Evolutionary conservation across 108 stramenopile species (phyloP).

Genomic region (Thalassiosira profunda): DNA sequence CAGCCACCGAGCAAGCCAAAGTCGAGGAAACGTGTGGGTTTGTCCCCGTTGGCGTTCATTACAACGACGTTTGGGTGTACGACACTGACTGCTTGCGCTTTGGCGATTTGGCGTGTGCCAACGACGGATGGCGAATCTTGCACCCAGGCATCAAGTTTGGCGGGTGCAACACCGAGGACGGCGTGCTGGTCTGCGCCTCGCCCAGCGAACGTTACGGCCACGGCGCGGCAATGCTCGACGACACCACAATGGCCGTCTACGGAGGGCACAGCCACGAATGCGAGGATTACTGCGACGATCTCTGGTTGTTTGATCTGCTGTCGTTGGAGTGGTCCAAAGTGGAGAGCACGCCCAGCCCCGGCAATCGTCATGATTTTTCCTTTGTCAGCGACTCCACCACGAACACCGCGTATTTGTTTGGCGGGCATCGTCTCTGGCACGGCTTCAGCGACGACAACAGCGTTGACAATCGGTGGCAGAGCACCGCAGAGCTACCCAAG

Average conservation of each 20-base stretch:
- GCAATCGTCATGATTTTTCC: constrained; percentile 68
- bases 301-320: constrained; percentile 79
- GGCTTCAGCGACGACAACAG: constrained; percentile 79
- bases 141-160: constrained; percentile 73
- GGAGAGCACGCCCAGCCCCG: constrained; percentile 37
- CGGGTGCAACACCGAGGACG: no score
- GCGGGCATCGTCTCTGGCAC: constrained; percentile 90
- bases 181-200: no score
- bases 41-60: constrained; percentile 60
- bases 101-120: constrained; percentile 59
- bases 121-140: constrained; percentile 64
- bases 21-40: constrained; percentile 57
- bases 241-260: constrained; percentile 75
- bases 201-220: constrained; percentile 82
- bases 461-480: constrained; percentile 64
- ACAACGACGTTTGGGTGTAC: constrained; percentile 88
- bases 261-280: constrained; percentile 83
- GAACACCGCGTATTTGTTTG: constrained; percentile 59
- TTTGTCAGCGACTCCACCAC: constrained; percentile 33
- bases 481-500: constrained; percentile 49
- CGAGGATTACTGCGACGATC: constrained; percentile 88
- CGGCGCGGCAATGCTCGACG: constrained; percentile 72
- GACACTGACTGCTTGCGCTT: constrained; percentile 71
- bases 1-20: constrained; percentile 21
- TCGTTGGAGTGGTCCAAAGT: constrained; percentile 62